phyloP scores from a whole-genome alignment of 768 basidiomycete species.

The Tephrocybe rancida region DNA sequence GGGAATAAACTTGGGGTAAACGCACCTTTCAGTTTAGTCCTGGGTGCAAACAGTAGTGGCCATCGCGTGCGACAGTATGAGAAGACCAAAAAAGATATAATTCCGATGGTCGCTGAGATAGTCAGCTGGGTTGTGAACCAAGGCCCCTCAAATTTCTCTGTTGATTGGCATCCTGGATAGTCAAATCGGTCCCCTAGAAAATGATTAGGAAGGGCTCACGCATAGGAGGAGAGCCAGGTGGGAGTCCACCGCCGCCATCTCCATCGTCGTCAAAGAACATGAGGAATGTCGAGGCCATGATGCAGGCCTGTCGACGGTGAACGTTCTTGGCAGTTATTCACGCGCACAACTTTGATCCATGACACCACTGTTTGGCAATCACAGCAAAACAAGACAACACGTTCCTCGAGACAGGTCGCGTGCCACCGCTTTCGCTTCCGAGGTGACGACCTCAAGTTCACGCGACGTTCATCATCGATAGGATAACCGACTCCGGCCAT shows the following conservation, averaged over 20 bases:
- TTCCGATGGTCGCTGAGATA: constrained; percentile 77
- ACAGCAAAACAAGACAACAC: not conserved
- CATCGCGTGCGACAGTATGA: constrained; percentile 87
- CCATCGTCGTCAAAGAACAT: constrained; percentile 28
- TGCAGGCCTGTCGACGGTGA: not conserved
- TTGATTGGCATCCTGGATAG: not conserved
- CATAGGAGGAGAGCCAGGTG: constrained; percentile 32
- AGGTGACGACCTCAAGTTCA: not conserved
- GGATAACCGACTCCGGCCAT: too few species aligned
- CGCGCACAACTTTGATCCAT: not conserved
- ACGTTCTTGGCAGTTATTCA: not conserved
- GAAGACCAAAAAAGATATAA: constrained; percentile 83
- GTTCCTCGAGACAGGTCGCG: not conserved
- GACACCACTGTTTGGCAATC: constrained; percentile 8
- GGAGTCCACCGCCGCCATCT: constrained; percentile 37
- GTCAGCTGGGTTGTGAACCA: constrained; percentile 94
- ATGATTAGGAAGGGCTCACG: constrained; percentile 15
- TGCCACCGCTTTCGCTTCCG: not conserved
- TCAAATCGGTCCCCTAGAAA: not conserved
- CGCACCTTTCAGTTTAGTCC: constrained; percentile 91
- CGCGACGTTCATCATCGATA: too few species aligned
- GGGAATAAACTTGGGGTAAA: constrained; percentile 4
- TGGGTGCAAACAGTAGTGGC: constrained; percentile 88
- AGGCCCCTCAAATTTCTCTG: constrained; percentile 86
- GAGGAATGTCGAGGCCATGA: constrained; percentile 19